A percentile compares a stretch with the other conserved stretches of the same genome.
phyloP scores from a whole-genome alignment of 2,329 filamentous ascomycete species.

The Huntiella decipiens region DNA sequence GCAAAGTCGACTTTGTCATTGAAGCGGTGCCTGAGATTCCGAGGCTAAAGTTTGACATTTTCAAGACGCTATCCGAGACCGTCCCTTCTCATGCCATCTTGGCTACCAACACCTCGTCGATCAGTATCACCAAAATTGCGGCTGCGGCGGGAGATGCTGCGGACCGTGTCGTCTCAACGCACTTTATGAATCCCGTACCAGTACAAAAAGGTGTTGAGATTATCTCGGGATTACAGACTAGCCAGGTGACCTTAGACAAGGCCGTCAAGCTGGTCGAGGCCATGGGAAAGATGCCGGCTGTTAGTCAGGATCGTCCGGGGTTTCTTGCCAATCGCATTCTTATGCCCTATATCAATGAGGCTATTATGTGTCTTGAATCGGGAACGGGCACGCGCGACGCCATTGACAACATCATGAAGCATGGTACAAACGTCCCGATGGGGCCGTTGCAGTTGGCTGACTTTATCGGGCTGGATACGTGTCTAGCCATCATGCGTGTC shows the following conservation, averaged over 20 bases:
- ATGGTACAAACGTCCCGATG: conserved; percentile 97
- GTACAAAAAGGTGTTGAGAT: conserved; percentile 96
- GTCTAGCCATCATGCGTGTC: conserved; percentile 91
- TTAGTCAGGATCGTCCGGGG: conserved; percentile 75
- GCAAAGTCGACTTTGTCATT: conserved; percentile 85
- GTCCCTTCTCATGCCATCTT: conserved; percentile 74
- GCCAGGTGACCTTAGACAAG: conserved; percentile 57
- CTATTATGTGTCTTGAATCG: conserved; percentile 87
- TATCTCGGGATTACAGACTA: conserved; percentile 85
- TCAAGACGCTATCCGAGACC: conserved; percentile 61
- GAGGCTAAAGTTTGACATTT: conserved; percentile 72
- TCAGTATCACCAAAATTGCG: conserved; percentile 90
- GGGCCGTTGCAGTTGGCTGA: conserved; percentile 83
- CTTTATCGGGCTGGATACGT: conserved; percentile 94
- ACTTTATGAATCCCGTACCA: conserved; percentile 99
- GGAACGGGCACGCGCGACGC: conserved; percentile 74
- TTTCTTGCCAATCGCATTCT: conserved; percentile 93
- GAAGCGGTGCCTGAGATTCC: conserved; percentile 92
- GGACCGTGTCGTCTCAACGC: conserved; percentile 81
- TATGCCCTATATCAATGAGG: conserved; percentile 99
- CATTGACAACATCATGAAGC: conserved; percentile 98
- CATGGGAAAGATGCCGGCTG: conserved; percentile 84
- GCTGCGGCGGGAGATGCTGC: conserved; percentile 69
- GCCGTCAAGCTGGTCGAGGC: conserved; percentile 71
- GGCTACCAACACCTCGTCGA: conserved; percentile 96